Percentiles rank a stretch among this genome's conserved stretches.
Conservation (phyloP, 106 monocot species). For the Triglochin maritima region DNA sequence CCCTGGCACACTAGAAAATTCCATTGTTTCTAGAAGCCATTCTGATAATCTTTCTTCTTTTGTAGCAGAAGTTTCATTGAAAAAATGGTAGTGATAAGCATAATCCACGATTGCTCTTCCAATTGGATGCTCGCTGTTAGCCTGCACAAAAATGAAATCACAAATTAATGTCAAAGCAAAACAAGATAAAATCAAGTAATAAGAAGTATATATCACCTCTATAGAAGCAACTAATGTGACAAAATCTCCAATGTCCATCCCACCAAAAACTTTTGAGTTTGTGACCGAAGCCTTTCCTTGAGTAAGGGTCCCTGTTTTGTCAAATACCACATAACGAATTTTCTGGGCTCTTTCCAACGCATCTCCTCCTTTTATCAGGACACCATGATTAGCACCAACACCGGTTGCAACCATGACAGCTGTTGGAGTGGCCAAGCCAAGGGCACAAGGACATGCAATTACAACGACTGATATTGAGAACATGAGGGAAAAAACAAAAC, state of each 20-base stretch:
- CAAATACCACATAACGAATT: slow-evolving; percentile 67
- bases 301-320: slow-evolving; percentile 94
- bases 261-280: slow-evolving; percentile 44
- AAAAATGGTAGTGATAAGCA: slow-evolving; percentile 76
- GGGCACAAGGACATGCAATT: slow-evolving; percentile 96
- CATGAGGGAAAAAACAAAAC: slow-evolving; percentile 95
- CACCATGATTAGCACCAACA: slow-evolving; percentile 75
- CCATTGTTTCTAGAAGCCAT: slow-evolving; percentile 73
- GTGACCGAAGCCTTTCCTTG: slow-evolving; percentile 83
- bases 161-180: background rate
- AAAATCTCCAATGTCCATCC: slow-evolving; percentile 65
- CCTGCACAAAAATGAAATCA: slow-evolving; percentile 44
- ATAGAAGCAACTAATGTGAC: slow-evolving; percentile 85
- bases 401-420: slow-evolving; percentile 99
- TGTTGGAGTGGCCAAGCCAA: slow-evolving; percentile 94
- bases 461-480: slow-evolving; percentile 97
- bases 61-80: slow-evolving; percentile 32
- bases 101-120: slow-evolving; percentile 85
- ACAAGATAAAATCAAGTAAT: background rate
- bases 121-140: slow-evolving; percentile 93
- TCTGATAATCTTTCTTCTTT: slow-evolving; percentile 48
- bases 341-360: slow-evolving; percentile 89
- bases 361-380: slow-evolving; percentile 96
- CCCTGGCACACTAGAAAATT: slow-evolving; percentile 81
- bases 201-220: slow-evolving; percentile 43